Base-by-base conservation (phyloP, 1,284 basidiomycete genomes). In the Xerocomus amazonicus region DNA sequence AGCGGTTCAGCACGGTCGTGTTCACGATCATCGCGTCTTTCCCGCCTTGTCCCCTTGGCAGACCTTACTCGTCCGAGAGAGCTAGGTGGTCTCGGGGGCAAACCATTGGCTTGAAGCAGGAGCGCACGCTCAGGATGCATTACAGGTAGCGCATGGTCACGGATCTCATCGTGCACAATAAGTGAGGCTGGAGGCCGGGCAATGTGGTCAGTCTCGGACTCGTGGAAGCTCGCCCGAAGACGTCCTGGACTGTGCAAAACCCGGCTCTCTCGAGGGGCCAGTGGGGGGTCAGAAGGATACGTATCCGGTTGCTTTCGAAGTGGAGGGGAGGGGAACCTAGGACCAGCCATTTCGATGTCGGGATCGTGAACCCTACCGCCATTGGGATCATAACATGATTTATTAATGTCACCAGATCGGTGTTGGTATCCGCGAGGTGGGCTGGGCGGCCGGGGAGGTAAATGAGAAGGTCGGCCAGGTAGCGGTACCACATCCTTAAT, bases 81-180 rank as follows among this genome's bases (percentile, higher is more conserved):
- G 14, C 58, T 56, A 1, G 43, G 49, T 2, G 64, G 66, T 33
- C 66, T 61, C 5, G 66, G 66, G 1, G 66, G 68, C 5, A 65
- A 51, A 7, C 56, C 57, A 3, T 64, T 65, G 17, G 9, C 51
- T 19, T 70, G 66, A 6, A 70, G 51, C 52, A 66, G 53, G 6
- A 65, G 50, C 10, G 57, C 68, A 9, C 66, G 66, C 33, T 66
- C 66, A 2, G 65, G 68, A 38, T 70, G 64, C 52, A 66, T 66
- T 6, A 51, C 32, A 0, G 46, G 65, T 9, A 45, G 41, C 19
- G 46, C 49, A 35, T 54, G 60, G 8, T 53, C 51, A 29, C 29
- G 49, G 2, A 47, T 52, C 12, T 53, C 52, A 4, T 53, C 52
- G 35, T 43, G 53, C 4, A 43, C 26, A 3, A 34, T 23, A 0